Evolutionary conservation across 805 yeast genomes (phyloP).

Genomic region (Sugiyamaella marilandica): DNA sequence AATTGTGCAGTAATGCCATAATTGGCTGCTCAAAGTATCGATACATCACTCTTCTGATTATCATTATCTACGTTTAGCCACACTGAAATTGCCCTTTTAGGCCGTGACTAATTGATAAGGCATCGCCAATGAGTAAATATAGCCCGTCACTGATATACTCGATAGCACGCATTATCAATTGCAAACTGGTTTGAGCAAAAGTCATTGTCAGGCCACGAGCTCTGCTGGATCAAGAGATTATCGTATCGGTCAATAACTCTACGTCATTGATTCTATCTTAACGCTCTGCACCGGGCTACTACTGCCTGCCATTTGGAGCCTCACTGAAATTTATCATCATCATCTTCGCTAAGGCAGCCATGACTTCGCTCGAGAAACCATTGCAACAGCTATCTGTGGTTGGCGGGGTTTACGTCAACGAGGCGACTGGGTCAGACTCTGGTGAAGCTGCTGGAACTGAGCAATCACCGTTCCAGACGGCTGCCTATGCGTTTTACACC

Average conservation of each 20-base stretch:
- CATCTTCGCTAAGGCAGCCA: not conserved
- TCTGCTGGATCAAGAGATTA: too few relatives aligned
- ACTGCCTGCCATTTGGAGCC: not conserved
- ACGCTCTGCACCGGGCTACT: not conserved
- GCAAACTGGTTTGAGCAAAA: too few relatives aligned
- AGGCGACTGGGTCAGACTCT: constrained; percentile 63
- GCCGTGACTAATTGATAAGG: not conserved
- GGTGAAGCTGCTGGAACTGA: constrained; percentile 57
- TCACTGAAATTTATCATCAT: constrained; percentile 2
- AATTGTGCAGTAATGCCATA: too few relatives aligned
- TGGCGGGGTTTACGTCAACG: constrained; percentile 59
- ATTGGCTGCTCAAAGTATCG: not conserved
- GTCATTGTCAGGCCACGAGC: too few relatives aligned
- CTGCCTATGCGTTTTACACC: constrained; percentile 70
- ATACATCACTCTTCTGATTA: not conserved
- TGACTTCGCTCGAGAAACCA: constrained; percentile 20
- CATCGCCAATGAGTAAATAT: not conserved
- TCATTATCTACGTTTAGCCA: not conserved
- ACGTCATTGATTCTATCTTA: not conserved
- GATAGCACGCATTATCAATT: too few relatives aligned
- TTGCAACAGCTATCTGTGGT: constrained; percentile 18
- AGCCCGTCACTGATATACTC: too few relatives aligned
- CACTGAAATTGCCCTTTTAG: too few relatives aligned
- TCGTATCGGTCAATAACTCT: too few relatives aligned
- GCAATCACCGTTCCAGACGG: constrained; percentile 65